These are phyloP conservation scores for Scopulariopsis brevicaulis DNA, from an alignment of 2,329 filamentous ascomycete species.

Conservation along the genomic window DNA sequence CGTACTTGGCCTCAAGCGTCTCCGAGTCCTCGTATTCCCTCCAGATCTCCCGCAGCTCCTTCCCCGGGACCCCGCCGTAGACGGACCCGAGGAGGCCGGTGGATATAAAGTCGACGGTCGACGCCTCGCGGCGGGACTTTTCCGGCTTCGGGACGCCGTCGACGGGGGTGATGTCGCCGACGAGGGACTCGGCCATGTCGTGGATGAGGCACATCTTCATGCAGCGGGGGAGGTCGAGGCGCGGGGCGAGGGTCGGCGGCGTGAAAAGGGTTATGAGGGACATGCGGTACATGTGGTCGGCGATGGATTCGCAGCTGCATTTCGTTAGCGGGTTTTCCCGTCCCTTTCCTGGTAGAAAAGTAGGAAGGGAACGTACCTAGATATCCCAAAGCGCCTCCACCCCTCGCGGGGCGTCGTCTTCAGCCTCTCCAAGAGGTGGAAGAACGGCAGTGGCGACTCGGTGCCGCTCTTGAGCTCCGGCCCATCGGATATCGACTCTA, in stretches of 20 bases:
- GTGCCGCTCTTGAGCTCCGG: constrained; percentile 43
- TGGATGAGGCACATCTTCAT: constrained; percentile 94
- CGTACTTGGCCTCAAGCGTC: constrained; percentile 77
- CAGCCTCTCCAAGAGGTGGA: constrained; percentile 84
- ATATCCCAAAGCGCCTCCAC: constrained; percentile 81
- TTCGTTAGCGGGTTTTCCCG: neutral
- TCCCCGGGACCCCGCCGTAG: constrained; percentile 55
- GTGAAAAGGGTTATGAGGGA: constrained; percentile 90
- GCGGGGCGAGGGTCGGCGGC: constrained; percentile 58
- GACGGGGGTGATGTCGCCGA: constrained; percentile 93
- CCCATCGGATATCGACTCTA: constrained; percentile 6
- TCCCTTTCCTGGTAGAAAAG: neutral
- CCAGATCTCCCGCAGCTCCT: constrained; percentile 71
- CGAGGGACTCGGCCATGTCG: constrained; percentile 92
- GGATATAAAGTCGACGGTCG: constrained; percentile 88
- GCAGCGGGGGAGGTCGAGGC: constrained; percentile 70
- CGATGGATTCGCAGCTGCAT: constrained; percentile 71
- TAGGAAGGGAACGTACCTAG: constrained; percentile 24
- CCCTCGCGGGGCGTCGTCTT: constrained; percentile 97
- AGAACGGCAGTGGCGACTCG: constrained; percentile 74
- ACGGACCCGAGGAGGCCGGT: constrained; percentile 61
- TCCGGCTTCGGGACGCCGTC: constrained; percentile 78
- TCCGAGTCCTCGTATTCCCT: constrained; percentile 87
- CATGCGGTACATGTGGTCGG: constrained; percentile 99
- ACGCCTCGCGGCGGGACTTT: constrained; percentile 76